A percentile compares a stretch with the other conserved stretches of the same genome.
phyloP scores from a whole-genome alignment of 2,329 filamentous ascomycete species.

The Diaporthe vaccinii region DNA sequence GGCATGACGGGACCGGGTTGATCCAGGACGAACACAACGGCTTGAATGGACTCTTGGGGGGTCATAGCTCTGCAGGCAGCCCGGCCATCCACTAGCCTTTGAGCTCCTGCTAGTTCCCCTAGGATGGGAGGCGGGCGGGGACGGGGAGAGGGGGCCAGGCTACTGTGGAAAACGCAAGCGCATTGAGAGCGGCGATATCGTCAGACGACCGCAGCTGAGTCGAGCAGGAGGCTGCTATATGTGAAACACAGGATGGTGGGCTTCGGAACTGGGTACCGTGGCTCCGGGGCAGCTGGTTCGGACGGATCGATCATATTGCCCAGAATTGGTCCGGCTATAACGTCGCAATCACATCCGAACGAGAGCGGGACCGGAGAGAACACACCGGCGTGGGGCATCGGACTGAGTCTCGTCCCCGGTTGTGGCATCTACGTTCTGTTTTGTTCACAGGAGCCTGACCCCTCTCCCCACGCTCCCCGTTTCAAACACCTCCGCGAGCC shows the following conservation, averaged over 20 bases:
- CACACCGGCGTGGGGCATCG: constrained; percentile 9
- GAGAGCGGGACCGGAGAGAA: constrained; percentile 20
- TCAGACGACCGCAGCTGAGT: constrained; percentile 11
- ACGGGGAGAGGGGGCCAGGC: neutral
- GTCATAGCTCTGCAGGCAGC: constrained; percentile 19
- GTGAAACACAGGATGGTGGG: constrained; percentile 25
- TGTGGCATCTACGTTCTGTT: neutral
- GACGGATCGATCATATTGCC: constrained; percentile 29
- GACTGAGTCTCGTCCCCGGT: neutral
- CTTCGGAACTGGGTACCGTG: constrained; percentile 18
- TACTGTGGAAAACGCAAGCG: neutral
- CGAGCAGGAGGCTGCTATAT: neutral
- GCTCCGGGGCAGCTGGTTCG: constrained; percentile 24
- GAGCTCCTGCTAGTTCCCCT: neutral
- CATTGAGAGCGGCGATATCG: constrained; percentile 7
- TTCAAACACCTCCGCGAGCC: constrained; percentile 80
- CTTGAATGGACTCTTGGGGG: neutral
- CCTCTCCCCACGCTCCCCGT: constrained; percentile 80
- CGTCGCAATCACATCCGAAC: constrained; percentile 27
- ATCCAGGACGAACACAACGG: constrained; percentile 5
- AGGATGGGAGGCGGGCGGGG: neutral
- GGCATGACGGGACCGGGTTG: constrained; percentile 21
- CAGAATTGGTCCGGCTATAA: constrained; percentile 27
- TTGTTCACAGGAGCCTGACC: constrained; percentile 60
- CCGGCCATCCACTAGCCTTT: neutral